These are phyloP conservation scores for Cryomyces minteri DNA, from an alignment of 495 filamentous ascomycete genomes.

Conservation along the genomic window DNA sequence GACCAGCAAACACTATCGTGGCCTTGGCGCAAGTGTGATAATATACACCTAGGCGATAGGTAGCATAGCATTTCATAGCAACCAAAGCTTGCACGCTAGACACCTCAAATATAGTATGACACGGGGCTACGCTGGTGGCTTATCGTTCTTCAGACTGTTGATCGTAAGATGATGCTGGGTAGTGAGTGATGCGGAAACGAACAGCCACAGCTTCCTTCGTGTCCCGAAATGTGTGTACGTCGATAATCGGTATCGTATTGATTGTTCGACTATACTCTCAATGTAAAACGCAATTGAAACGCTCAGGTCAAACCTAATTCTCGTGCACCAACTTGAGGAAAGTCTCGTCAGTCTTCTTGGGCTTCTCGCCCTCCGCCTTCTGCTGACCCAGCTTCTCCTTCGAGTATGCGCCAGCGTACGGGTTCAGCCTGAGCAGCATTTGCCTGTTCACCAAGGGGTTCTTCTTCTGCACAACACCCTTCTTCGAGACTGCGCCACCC, in stretches of 20 bases:
- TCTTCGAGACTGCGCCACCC: constrained; percentile 82
- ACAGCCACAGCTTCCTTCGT: too few relatives aligned
- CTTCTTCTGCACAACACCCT: constrained; percentile 89
- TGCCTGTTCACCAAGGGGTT: constrained; percentile 98
- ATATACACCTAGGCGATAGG: too few relatives aligned
- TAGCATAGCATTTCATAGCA: too few relatives aligned
- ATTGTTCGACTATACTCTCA: not conserved
- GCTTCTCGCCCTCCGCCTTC: constrained; percentile 36
- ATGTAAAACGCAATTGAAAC: not conserved
- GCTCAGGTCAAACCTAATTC: constrained; percentile 21
- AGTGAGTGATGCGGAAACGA: too few relatives aligned
- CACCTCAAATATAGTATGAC: too few relatives aligned
- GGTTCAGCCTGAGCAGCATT: constrained; percentile 90
- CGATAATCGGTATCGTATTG: too few relatives aligned
- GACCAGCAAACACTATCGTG: not conserved
- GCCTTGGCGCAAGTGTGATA: too few relatives aligned
- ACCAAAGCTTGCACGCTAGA: too few relatives aligned
- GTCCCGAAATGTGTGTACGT: too few relatives aligned
- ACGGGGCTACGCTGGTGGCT: too few relatives aligned
- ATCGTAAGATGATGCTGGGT: too few relatives aligned
- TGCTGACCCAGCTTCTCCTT: constrained; percentile 62
- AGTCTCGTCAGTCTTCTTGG: constrained; percentile 26
- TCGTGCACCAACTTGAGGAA: constrained; percentile 36
- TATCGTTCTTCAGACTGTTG: too few relatives aligned
- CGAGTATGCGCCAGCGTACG: constrained; percentile 74